Evolutionary conservation across 1,284 basidiomycete species (phyloP).

Genomic region (Mrakiaceae sp.): DNA sequence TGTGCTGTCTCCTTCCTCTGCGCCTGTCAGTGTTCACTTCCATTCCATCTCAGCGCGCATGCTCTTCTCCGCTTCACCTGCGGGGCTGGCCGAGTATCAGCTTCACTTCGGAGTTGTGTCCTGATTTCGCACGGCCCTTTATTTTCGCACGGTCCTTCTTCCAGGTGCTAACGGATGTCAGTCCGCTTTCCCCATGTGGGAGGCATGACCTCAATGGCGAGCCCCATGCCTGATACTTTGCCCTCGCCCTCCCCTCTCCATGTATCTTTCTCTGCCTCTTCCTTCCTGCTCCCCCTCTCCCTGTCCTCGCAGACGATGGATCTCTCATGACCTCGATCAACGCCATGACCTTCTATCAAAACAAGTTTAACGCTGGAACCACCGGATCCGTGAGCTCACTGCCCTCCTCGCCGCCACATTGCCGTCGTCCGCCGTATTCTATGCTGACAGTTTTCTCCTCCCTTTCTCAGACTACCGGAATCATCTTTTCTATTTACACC

Average conservation of each 20-base stretch:
- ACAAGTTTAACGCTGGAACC: not conserved
- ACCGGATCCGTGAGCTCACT: not conserved
- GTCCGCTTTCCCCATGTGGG: not conserved
- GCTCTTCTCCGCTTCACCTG: not conserved
- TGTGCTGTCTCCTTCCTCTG: constrained; percentile 5
- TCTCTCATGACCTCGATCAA: constrained; percentile 5
- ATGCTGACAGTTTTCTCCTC: no score
- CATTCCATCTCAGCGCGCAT: not conserved
- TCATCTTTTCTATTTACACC: constrained; percentile 3
- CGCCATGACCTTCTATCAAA: constrained; percentile 1
- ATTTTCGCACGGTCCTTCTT: no score
- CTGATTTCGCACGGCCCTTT: no score
- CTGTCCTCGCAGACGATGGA: constrained; percentile 1
- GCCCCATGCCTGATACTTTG: no score
- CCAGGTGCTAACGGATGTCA: constrained; percentile 1
- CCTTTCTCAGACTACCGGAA: not conserved
- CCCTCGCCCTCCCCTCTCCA: no score
- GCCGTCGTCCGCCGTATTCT: no score
- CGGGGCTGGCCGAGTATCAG: not conserved
- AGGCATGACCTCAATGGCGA: no score
- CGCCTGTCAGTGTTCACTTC: not conserved
- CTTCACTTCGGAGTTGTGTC: no score
- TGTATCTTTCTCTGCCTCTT: not conserved
- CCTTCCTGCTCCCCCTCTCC: not conserved
- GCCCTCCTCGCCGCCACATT: no score